phyloP scores from a whole-genome alignment of 768 basidiomycete genomes.

The Tylopilus sp. region DNA sequence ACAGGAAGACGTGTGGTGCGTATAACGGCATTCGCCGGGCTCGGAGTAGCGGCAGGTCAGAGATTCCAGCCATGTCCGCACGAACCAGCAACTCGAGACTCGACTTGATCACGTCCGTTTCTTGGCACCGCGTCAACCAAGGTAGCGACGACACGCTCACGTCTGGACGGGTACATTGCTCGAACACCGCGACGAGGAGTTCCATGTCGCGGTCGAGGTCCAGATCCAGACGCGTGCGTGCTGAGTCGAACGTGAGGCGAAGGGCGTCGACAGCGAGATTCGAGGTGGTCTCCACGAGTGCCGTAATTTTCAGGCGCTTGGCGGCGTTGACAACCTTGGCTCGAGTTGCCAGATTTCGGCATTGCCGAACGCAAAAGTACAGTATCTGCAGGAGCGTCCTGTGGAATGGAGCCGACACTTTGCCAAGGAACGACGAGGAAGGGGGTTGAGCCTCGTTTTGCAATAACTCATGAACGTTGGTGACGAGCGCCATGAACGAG shows the following conservation, averaged over 20 bases:
- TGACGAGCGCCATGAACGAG: conserved; percentile 59
- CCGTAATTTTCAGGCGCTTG: conserved; percentile 55
- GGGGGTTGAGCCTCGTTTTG: conserved; percentile 74
- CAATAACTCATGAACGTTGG: conserved; percentile 61
- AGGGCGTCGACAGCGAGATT: conserved; percentile 67
- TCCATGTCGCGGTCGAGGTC: conserved; percentile 82
- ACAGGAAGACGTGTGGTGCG: conserved; percentile 72
- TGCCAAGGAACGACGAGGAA: conserved; percentile 65
- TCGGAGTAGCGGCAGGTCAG: conserved; percentile 61
- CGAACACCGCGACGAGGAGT: conserved; percentile 76
- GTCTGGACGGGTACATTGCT: conserved; percentile 70
- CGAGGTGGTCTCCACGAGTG: conserved; percentile 60
- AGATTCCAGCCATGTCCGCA: conserved; percentile 66
- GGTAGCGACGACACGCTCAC: conserved; percentile 63
- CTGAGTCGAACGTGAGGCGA: conserved; percentile 62
- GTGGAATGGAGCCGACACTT: conserved; percentile 69
- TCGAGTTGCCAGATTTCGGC: conserved; percentile 46
- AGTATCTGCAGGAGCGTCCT: conserved; percentile 73
- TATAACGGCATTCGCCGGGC: conserved; percentile 66
- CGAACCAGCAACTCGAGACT: conserved; percentile 72
- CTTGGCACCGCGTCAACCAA: conserved; percentile 81
- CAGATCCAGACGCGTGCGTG: conserved; percentile 50
- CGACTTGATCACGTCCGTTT: conserved; percentile 70
- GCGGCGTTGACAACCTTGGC: conserved; percentile 54
- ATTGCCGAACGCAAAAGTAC: conserved; percentile 71